Evolutionary conservation across 2,329 filamentous ascomycete genomes (phyloP).

Genomic region (Fusarium dlaminii): DNA sequence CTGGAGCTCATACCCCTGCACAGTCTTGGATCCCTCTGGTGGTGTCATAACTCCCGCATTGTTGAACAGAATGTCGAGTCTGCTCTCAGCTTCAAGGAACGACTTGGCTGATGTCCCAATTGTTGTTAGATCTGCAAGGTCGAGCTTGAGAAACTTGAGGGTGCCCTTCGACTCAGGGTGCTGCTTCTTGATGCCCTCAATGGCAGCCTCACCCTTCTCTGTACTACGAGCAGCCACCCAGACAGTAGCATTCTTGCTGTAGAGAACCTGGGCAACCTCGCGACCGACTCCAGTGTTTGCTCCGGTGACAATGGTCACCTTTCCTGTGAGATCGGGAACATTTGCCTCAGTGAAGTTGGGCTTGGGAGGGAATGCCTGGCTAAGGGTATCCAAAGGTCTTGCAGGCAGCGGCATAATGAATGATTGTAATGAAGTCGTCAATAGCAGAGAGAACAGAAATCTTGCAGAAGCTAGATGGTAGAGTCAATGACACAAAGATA

Average conservation of each 20-base stretch:
- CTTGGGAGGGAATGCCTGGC: conserved; percentile 37
- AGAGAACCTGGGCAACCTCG: conserved; percentile 63
- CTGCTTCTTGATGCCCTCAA: conserved; percentile 53
- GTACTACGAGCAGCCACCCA: conserved; percentile 62
- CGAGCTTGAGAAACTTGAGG: conserved; percentile 57
- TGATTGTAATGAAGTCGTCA: background rate
- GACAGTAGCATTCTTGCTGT: conserved; percentile 62
- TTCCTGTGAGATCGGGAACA: conserved; percentile 61
- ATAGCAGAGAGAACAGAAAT: background rate
- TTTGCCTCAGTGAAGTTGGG: conserved; percentile 61
- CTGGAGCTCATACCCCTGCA: conserved; percentile 55
- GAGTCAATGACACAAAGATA: background rate
- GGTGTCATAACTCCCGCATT: conserved; percentile 57
- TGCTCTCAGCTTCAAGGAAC: conserved; percentile 44
- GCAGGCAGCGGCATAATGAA: conserved; percentile 8
- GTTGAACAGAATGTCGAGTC: conserved; percentile 55
- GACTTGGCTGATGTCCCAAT: conserved; percentile 46
- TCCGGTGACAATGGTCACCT: conserved; percentile 66
- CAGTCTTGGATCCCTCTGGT: conserved; percentile 52
- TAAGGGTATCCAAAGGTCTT: conserved; percentile 23
- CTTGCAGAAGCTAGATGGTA: background rate
- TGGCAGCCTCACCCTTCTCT: conserved; percentile 56
- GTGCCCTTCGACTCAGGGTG: conserved; percentile 50
- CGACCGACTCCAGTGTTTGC: conserved; percentile 58
- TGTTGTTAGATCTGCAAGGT: conserved; percentile 53